Conservation (phyloP, 106 monocot species). For the Hemerocallis citrina region DNA sequence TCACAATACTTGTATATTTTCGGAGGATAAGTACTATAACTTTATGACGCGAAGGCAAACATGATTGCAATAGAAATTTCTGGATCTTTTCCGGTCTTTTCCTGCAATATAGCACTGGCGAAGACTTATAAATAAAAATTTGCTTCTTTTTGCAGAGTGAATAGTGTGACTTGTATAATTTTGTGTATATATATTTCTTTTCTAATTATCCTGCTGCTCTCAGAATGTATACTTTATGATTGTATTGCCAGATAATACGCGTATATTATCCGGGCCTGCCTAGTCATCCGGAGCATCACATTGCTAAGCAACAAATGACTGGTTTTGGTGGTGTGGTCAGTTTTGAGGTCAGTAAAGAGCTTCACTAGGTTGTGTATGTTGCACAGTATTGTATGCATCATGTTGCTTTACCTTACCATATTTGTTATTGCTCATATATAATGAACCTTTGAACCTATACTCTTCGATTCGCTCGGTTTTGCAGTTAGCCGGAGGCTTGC, state of each 20-base stretch:
- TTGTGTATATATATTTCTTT: too few relatives aligned
- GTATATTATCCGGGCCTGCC: conserved; percentile 83
- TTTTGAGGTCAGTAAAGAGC: conserved; percentile 43
- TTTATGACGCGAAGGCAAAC: too few relatives aligned
- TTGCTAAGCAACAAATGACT: conserved; percentile 69
- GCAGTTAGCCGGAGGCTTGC: conserved; percentile 59
- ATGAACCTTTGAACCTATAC: background rate
- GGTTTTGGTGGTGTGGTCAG: conserved; percentile 84
- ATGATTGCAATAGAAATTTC: too few relatives aligned
- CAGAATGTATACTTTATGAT: too few relatives aligned
- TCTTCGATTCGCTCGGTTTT: background rate
- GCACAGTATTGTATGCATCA: background rate
- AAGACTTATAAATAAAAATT: too few relatives aligned
- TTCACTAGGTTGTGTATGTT: background rate
- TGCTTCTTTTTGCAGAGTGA: too few relatives aligned
- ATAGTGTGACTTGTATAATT: too few relatives aligned
- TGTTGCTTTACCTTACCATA: background rate
- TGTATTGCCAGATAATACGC: conserved; percentile 50
- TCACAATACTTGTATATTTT: too few relatives aligned
- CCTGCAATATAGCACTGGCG: too few relatives aligned
- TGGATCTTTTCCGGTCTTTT: too few relatives aligned
- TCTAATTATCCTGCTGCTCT: too few relatives aligned
- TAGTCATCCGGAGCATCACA: conserved; percentile 76
- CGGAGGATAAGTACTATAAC: too few relatives aligned
- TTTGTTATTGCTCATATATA: background rate